Evolutionary conservation across 1,284 basidiomycete genomes (phyloP), one percentile per base, ranked within the genome.

Genomic region (Leccinum subrobustum): DNA sequence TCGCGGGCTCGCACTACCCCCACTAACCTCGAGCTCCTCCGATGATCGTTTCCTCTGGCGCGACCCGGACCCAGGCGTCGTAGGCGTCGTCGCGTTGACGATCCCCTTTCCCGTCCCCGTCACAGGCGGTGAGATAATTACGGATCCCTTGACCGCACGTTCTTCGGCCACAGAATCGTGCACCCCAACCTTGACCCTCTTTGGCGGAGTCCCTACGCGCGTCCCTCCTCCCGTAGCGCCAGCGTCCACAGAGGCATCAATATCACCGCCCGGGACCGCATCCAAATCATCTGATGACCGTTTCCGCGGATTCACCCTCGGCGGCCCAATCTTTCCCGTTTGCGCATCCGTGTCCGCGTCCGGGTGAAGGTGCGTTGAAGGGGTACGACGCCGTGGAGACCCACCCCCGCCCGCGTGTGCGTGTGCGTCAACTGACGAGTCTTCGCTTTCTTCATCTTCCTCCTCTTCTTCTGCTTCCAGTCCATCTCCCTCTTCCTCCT

Each of bases 11-110:
- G 33, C 37, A 16, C 58, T 42, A 3, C 58, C 8, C 23, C 25
- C 64, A 42, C 53, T 54, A 35, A 64, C 52, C 0, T 72, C 72
- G 25, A 72, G 63, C 47, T 72, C 71, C 62, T 72, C 71, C 11
- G 72, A 72, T 12, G 71, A 75, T 14, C 73, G 72, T 61, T 72
- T 72, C n/a, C 71, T 70, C 58, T 75, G 71, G 5, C 70, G 72
- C 9, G 65, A 52, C 3, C 18, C 42, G 20, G 42, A 44, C 9
- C 42, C 42, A 44, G 18, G n/a, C 9, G 18, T 44, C 42, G 42
- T 20, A 44, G 58, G 33, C 4, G 35, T 35, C 6, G 42, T 50
- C 11, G 53, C n/a, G 0, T 59, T 55, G 6, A 61, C 58, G 31
- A 31, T 33, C 3, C 53, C 62, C 14, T 62, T 63, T 39, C 25